A percentile compares a stretch with the other conserved stretches of the same genome.
These are phyloP conservation scores for Asclepias syriaca DNA, from an alignment of 257 asterid species.

Conservation along the genomic window DNA sequence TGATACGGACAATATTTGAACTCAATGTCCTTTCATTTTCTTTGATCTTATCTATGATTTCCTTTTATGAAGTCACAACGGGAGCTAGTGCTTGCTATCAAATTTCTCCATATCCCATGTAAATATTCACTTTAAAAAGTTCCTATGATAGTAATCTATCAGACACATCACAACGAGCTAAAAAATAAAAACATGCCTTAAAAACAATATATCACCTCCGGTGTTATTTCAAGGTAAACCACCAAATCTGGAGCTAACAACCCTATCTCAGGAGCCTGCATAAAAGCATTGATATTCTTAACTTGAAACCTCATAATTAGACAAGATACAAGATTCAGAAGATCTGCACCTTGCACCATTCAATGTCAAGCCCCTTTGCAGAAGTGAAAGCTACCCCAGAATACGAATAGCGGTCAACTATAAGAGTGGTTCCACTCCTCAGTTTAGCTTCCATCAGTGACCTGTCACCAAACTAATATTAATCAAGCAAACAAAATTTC, in stretches of 20 bases:
- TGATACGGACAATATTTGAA: not conserved
- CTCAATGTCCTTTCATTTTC: not conserved
- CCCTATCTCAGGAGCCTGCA: conserved; percentile 88
- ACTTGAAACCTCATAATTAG: not conserved
- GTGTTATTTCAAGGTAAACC: conserved; percentile 80
- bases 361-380: conserved; percentile 82
- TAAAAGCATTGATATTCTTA: conserved; percentile 2
- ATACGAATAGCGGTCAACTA: conserved; percentile 79
- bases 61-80: too few relatives aligned
- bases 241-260: conserved; percentile 91
- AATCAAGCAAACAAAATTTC: not conserved
- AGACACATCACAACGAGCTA: not conserved
- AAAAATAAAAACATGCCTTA: not conserved
- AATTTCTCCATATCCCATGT: not conserved
- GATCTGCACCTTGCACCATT: conserved; percentile 77
- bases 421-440: conserved; percentile 71
- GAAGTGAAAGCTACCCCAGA: conserved; percentile 95
- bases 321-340: not conserved
- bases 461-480: conserved; percentile 26
- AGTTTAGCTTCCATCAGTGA: conserved; percentile 77
- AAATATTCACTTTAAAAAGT: not conserved
- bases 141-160: not conserved
- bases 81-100: too few relatives aligned
- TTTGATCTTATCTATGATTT: too few relatives aligned
- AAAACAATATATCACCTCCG: conserved; percentile 53